phyloP scores from a whole-genome alignment of 2,329 filamentous ascomycete genomes.

The Sporothrix phasma region DNA sequence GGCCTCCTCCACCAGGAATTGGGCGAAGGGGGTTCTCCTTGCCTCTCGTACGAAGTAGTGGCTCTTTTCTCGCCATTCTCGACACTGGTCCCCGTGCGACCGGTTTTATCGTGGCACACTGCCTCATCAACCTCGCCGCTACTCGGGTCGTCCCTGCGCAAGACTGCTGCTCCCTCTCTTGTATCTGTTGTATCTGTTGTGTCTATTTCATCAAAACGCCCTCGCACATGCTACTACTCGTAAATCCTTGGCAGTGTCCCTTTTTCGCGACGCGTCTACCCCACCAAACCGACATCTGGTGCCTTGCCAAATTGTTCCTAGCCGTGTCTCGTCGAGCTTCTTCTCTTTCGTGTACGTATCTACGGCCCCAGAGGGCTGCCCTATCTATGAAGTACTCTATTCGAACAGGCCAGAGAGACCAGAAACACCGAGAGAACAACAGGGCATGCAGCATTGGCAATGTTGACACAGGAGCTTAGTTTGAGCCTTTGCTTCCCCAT shows the following conservation, averaged over 20 bases:
- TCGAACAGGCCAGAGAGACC: no score
- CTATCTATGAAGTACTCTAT: no score
- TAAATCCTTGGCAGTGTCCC: not conserved
- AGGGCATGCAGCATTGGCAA: not conserved
- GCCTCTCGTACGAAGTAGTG: no score
- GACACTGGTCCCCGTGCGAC: not conserved
- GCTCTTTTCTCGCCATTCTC: not conserved
- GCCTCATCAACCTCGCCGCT: not conserved
- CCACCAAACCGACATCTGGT: not conserved
- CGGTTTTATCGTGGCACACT: not conserved
- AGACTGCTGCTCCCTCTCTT: no score
- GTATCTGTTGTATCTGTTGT: not conserved
- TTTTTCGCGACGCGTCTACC: not conserved
- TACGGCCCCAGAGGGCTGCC: not conserved
- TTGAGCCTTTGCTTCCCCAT: not conserved
- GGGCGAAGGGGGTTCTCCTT: no score
- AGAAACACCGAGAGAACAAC: no score
- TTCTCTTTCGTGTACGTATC: not conserved
- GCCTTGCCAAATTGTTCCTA: not conserved
- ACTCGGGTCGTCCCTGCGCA: not conserved
- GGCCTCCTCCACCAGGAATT: no score
- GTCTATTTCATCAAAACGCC: not conserved
- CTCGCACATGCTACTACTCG: not conserved
- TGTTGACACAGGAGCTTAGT: not conserved
- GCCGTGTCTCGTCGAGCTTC: not conserved